Evolutionary conservation across 257 asterid species (phyloP).

Genomic region (Pogostemon cablin): DNA sequence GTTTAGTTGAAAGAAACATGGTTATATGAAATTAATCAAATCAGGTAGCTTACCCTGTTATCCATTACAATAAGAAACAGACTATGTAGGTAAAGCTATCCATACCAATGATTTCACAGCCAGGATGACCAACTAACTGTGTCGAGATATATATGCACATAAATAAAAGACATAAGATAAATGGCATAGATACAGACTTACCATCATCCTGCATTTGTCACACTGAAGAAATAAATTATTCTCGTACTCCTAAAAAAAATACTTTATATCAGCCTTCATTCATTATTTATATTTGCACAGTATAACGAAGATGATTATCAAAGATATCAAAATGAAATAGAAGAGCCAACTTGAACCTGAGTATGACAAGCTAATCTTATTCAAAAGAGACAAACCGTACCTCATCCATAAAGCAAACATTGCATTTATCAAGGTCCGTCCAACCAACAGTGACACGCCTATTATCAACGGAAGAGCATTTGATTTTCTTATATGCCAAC

Average conservation of each 20-base stretch:
- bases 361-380: conserved; percentile 16
- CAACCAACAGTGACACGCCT: conserved; percentile 87
- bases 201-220: conserved; percentile 99
- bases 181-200: conserved; percentile 39
- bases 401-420: conserved; percentile 99
- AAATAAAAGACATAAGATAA: conserved; percentile 11
- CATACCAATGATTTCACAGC: conserved; percentile 29
- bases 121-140: conserved; percentile 21
- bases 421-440: conserved; percentile 98
- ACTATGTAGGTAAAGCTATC: conserved; percentile 26
- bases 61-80: conserved; percentile 8
- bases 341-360: conserved; percentile 33
- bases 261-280: conserved; percentile 33
- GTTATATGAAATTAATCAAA: conserved; percentile 23
- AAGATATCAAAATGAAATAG: conserved; percentile 9
- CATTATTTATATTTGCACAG: background rate
- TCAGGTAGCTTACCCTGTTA: conserved; percentile 7
- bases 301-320: conserved; percentile 21
- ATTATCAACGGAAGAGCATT: conserved; percentile 58
- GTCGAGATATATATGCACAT: conserved; percentile 13
- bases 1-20: conserved; percentile 13
- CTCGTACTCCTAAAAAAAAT: conserved; percentile 89
- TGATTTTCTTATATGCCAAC: conserved; percentile 52
- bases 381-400: conserved; percentile 43
- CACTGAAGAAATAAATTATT: conserved; percentile 96